A percentile compares a stretch with the other conserved stretches of the same genome.
phyloP scores from a whole-genome alignment of 1,284 basidiomycete species.

The Trametes versicolor region DNA sequence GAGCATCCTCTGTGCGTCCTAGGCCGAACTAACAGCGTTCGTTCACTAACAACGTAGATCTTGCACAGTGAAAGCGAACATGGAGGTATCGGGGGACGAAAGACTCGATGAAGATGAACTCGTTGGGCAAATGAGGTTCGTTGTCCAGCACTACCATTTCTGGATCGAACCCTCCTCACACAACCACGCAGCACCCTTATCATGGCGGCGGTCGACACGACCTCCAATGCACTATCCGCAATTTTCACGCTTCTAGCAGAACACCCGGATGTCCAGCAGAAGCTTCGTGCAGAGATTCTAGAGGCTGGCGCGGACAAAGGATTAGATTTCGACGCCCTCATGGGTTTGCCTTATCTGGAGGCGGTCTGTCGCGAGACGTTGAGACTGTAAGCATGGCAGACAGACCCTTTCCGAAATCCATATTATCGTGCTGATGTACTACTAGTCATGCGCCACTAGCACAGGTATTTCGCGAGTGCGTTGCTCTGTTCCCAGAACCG shows the following conservation, averaged over 20 bases:
- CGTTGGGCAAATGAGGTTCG: constrained; percentile 29
- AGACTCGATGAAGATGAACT: constrained; percentile 20
- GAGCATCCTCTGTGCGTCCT: constrained; percentile 32
- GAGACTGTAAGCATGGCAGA: constrained; percentile 20
- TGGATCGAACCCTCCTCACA: not conserved
- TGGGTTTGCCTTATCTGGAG: constrained; percentile 33
- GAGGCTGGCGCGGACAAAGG: constrained; percentile 39
- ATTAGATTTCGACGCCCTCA: constrained; percentile 28
- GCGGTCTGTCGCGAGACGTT: constrained; percentile 36
- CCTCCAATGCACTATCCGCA: constrained; percentile 70
- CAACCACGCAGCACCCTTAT: constrained; percentile 50
- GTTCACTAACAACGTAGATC: not conserved
- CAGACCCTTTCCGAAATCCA: no score
- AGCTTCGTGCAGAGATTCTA: constrained; percentile 59
- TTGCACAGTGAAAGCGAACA: constrained; percentile 18
- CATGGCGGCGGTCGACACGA: constrained; percentile 60
- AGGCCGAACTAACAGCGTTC: not conserved
- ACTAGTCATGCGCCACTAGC: constrained; percentile 13
- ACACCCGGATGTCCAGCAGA: constrained; percentile 58
- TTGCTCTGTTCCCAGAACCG: not conserved
- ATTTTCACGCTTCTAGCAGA: constrained; percentile 67
- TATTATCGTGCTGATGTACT: not conserved
- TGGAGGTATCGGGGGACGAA: constrained; percentile 11
- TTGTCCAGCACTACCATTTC: no score
- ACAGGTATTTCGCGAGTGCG: constrained; percentile 22